These are phyloP conservation scores for Fraxinus dipetala DNA, from an alignment of 305 asterid genomes.

Conservation along the genomic window DNA sequence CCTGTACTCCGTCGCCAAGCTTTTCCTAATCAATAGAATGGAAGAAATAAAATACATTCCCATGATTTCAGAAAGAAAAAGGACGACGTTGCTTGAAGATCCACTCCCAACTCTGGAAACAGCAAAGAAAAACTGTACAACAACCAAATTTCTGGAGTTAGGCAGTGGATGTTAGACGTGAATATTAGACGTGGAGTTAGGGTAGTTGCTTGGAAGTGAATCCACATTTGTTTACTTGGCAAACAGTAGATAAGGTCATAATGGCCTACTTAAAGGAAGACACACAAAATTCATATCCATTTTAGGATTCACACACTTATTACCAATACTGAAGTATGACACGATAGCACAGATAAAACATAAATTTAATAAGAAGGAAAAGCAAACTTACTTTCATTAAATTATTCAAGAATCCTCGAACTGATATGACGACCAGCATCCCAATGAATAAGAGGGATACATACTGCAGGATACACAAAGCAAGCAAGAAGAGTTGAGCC, in stretches of 20 bases:
- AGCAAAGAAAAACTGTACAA: slow-evolving; percentile 87
- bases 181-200: background rate
- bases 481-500: background rate
- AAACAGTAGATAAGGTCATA: background rate
- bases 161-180: slow-evolving; percentile 5
- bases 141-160: slow-evolving; percentile 14
- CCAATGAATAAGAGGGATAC: slow-evolving; percentile 92
- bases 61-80: slow-evolving; percentile 97
- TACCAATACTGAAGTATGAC: slow-evolving; percentile 2
- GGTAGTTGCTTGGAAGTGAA: background rate
- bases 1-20: slow-evolving; percentile 97
- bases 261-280: slow-evolving; percentile 3
- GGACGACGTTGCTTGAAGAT: slow-evolving; percentile 95
- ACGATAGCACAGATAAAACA: slow-evolving; percentile 7
- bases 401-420: slow-evolving; percentile 85
- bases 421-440: slow-evolving; percentile 87
- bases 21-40: slow-evolving; percentile 82
- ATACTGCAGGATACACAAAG: slow-evolving; percentile 51
- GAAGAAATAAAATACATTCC: slow-evolving; percentile 98
- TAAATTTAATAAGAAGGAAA: slow-evolving; percentile 7
- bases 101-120: slow-evolving; percentile 99
- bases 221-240: background rate
- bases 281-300: background rate
- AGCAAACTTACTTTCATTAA: slow-evolving; percentile 73
- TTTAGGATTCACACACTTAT: background rate